Percentiles rank a stretch among this genome's conserved stretches.
These are phyloP conservation scores for Colletotrichum lentis DNA, from an alignment of 2,329 filamentous ascomycete genomes.

Conservation along the genomic window DNA sequence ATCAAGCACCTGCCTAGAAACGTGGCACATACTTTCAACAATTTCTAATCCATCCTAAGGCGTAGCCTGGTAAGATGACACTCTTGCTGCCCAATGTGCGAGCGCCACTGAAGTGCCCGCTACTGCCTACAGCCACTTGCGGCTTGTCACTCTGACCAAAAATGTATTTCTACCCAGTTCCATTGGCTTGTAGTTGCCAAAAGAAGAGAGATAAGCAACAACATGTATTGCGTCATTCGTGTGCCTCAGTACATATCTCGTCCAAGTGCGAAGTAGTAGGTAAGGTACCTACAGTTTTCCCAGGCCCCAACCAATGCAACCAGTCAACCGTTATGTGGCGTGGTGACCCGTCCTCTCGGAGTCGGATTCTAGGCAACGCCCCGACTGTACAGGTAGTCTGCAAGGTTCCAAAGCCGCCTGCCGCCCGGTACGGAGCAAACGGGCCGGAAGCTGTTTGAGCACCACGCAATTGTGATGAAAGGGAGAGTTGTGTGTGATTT, in stretches of 20 bases:
- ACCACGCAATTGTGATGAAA: not conserved
- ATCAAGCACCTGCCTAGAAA: not conserved
- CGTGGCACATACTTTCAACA: not conserved
- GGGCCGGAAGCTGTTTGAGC: not conserved
- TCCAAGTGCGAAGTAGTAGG: not conserved
- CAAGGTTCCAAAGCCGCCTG: not conserved
- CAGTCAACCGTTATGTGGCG: not conserved
- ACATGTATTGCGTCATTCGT: not conserved
- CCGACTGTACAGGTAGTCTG: not conserved
- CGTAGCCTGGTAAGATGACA: not conserved
- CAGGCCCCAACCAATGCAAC: not conserved
- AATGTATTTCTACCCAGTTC: too few relatives aligned
- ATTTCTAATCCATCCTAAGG: not conserved
- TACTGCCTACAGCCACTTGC: not conserved
- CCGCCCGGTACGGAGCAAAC: not conserved
- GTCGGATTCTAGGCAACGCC: not conserved
- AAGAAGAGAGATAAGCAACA: not conserved
- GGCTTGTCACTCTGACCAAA: not conserved
- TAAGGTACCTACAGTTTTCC: not conserved
- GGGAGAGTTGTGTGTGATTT: too few relatives aligned
- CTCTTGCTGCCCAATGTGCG: not conserved
- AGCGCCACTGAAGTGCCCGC: not conserved
- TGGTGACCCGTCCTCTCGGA: not conserved
- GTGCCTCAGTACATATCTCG: not conserved
- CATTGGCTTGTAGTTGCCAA: not conserved